Evolutionary conservation across 2,329 filamentous ascomycete species (phyloP).

Genomic region (Penicillium sp.): DNA sequence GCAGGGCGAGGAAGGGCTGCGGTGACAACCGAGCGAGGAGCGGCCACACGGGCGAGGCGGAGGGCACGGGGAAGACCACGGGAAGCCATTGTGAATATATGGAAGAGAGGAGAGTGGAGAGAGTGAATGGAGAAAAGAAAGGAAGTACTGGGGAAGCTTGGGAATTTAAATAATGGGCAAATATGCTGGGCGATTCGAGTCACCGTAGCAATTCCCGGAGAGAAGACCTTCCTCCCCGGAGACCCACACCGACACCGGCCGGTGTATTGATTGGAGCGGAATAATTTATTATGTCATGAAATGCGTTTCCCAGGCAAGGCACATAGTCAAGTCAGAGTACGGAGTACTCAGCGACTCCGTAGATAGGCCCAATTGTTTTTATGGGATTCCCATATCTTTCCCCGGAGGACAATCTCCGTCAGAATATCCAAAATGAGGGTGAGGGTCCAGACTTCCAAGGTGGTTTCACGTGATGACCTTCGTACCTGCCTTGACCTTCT

Average conservation of each 20-base stretch:
- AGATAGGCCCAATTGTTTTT: background rate
- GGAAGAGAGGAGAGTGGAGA: slow-evolving; percentile 11
- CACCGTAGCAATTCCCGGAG: slow-evolving; percentile 18
- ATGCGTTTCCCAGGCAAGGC: slow-evolving; percentile 1
- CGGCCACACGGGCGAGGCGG: slow-evolving; percentile 50
- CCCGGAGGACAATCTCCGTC: slow-evolving; percentile 1
- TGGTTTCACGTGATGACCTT: background rate
- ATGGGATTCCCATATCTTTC: background rate
- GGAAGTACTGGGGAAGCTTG: slow-evolving; percentile 13
- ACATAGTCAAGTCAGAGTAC: background rate
- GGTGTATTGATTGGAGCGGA: slow-evolving; percentile 10
- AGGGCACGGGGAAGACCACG: slow-evolving; percentile 49
- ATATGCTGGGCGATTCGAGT: slow-evolving; percentile 10
- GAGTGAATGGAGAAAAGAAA: slow-evolving; percentile 10
- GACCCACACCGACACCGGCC: slow-evolving; percentile 14
- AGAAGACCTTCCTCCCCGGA: slow-evolving; percentile 14
- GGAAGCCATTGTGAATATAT: slow-evolving; percentile 38
- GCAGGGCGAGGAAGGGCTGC: slow-evolving; percentile 46
- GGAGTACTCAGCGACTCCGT: background rate
- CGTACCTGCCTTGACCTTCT: background rate
- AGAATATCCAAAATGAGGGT: background rate
- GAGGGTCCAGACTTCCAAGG: background rate
- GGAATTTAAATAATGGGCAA: slow-evolving; percentile 16
- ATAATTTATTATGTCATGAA: slow-evolving; percentile 2
- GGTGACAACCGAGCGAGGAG: slow-evolving; percentile 50